Evolutionary conservation across 306 rosid genomes (phyloP).

Genomic region (Cucumis cinereus): DNA sequence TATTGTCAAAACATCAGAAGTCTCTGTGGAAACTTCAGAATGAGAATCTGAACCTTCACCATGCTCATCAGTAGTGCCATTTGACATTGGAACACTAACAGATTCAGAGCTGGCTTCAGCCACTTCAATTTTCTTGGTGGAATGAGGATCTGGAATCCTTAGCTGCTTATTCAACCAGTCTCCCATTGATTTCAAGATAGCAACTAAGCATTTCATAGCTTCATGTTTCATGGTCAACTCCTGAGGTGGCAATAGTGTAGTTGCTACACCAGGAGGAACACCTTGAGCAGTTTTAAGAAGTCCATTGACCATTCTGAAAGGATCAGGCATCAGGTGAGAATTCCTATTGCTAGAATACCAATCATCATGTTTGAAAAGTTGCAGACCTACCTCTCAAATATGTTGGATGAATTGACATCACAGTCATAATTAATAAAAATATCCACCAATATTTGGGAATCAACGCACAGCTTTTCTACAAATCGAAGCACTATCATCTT

Average conservation of each 20-base stretch:
- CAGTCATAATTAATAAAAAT: slow-evolving; percentile 94
- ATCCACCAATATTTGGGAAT: slow-evolving; percentile 95
- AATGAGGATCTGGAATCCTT: slow-evolving; percentile 77
- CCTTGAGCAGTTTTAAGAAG: slow-evolving; percentile 99
- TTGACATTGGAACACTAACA: slow-evolving; percentile 39
- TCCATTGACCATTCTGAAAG: slow-evolving; percentile 94
- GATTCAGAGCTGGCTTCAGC: slow-evolving; percentile 37
- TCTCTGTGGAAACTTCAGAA: slow-evolving; percentile 62
- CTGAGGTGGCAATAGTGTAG: slow-evolving; percentile 87
- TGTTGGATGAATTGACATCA: slow-evolving; percentile 98
- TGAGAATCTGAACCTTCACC: slow-evolving; percentile 73
- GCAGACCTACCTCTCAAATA: slow-evolving; percentile 83
- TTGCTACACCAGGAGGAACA: slow-evolving; percentile 82
- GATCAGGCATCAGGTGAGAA: slow-evolving; percentile 10
- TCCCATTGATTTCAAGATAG: slow-evolving; percentile 74
- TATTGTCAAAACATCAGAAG: slow-evolving; percentile 72
- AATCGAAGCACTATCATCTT: slow-evolving; percentile 97
- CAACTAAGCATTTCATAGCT: slow-evolving; percentile 90
- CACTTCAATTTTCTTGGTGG: slow-evolving; percentile 48
- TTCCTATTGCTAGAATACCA: slow-evolving; percentile 5
- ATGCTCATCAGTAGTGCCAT: slow-evolving; percentile 71
- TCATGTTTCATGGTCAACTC: slow-evolving; percentile 81
- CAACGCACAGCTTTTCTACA: slow-evolving; percentile 79
- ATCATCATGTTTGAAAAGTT: slow-evolving; percentile 3
- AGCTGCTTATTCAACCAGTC: slow-evolving; percentile 92